A percentile compares a stretch with the other conserved stretches of the same genome.
These are phyloP conservation scores for Kodamaea arcana DNA, from an alignment of 1,139 yeast species.

Conservation along the genomic window DNA sequence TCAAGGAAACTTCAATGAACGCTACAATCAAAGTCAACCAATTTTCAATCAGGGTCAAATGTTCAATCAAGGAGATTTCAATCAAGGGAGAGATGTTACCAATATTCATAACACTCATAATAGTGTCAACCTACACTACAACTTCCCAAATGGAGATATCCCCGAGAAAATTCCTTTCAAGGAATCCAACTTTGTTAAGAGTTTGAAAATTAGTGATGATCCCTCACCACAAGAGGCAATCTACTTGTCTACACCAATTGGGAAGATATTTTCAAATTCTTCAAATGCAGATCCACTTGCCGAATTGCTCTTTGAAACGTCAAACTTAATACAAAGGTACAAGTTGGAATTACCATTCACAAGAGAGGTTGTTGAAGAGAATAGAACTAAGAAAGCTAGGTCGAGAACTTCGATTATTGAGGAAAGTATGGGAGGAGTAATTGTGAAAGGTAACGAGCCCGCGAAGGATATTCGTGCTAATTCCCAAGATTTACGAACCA, in stretches of 20 bases:
- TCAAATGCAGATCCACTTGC: slow-evolving; percentile 25
- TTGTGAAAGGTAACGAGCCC: too few relatives aligned
- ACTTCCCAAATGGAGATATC: slow-evolving; percentile 16
- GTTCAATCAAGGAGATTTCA: too few relatives aligned
- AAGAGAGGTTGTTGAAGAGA: slow-evolving; percentile 1
- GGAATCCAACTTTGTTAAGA: slow-evolving; percentile 21
- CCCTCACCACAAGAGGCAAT: slow-evolving; percentile 14
- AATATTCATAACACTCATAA: slow-evolving; percentile 16
- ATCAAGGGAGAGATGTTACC: too few relatives aligned
- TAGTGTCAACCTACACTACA: slow-evolving; percentile 18
- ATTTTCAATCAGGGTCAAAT: too few relatives aligned
- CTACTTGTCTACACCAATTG: slow-evolving; percentile 11
- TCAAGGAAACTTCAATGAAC: too few relatives aligned
- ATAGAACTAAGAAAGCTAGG: neutral
- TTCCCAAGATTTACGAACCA: too few relatives aligned
- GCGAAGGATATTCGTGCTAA: too few relatives aligned
- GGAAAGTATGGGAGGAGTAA: too few relatives aligned
- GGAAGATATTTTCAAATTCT: slow-evolving; percentile 9
- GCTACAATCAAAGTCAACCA: too few relatives aligned
- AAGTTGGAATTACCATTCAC: slow-evolving; percentile 18
- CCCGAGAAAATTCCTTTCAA: slow-evolving; percentile 8
- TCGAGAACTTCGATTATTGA: too few relatives aligned
- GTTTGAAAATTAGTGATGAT: slow-evolving; percentile 21
- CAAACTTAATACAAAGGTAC: slow-evolving; percentile 15
- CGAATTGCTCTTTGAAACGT: slow-evolving; percentile 23